A percentile compares a stretch with the other conserved stretches of the same genome.
Evolutionary conservation across 768 basidiomycete genomes (phyloP).

Genomic region (Auricularia sp.): DNA sequence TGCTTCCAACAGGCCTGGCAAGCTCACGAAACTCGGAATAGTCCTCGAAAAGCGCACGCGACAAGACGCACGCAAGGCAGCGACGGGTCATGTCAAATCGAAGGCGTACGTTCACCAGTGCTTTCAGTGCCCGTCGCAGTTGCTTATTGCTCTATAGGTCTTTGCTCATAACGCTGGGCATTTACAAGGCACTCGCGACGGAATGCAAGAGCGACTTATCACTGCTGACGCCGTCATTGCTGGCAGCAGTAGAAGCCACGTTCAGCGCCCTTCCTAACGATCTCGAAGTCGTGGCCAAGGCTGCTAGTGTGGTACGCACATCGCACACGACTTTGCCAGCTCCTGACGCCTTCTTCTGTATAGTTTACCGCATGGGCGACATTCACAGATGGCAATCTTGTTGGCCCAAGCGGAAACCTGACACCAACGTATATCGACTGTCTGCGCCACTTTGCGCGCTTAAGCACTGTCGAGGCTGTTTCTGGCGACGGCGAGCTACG

Average conservation of each 20-base stretch:
- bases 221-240: conserved; percentile 58
- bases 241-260: conserved; percentile 50
- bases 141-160: conserved; percentile 31
- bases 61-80: conserved; percentile 55
- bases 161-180: conserved; percentile 73
- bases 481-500: conserved; percentile 55
- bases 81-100: conserved; percentile 62
- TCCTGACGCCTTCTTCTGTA: conserved; percentile 2
- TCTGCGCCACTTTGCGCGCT: conserved; percentile 50
- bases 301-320: conserved; percentile 65
- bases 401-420: conserved; percentile 63
- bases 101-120: conserved; percentile 52
- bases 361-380: conserved; percentile 90
- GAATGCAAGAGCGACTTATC: conserved; percentile 82
- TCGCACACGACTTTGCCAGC: background rate
- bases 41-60: conserved; percentile 70
- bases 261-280: conserved; percentile 39
- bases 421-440: conserved; percentile 62
- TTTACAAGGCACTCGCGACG: conserved; percentile 69
- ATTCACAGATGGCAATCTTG: conserved; percentile 75
- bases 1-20: conserved; percentile 74
- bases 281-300: conserved; percentile 64
- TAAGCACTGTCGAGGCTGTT: conserved; percentile 41
- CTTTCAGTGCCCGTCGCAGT: background rate
- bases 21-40: conserved; percentile 62